Conservation (phyloP, 352 stramenopile genomes). For the Pythium guiyangense region DNA sequence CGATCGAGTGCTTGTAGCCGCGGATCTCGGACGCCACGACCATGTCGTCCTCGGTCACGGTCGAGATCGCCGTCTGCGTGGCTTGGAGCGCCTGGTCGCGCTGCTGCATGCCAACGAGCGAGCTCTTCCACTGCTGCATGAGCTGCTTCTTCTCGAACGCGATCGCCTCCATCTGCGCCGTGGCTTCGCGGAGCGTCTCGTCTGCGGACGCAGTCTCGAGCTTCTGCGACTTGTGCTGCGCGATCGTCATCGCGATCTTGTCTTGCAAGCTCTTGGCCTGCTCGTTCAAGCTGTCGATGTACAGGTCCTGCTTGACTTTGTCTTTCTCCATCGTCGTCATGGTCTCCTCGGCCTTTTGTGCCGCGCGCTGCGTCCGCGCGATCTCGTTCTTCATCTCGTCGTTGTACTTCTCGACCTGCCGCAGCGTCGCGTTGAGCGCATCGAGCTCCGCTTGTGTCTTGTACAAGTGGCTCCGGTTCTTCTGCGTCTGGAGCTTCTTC, state of each 20-base stretch:
- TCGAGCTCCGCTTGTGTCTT: constrained; percentile 89
- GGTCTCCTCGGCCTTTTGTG: constrained; percentile 93
- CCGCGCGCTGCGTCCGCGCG: constrained; percentile 84
- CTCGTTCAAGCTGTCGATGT: constrained; percentile 91
- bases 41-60: constrained; percentile 76
- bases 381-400: constrained; percentile 95
- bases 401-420: constrained; percentile 92
- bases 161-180: constrained; percentile 89
- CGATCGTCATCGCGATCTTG: constrained; percentile 68
- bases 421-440: constrained; percentile 72
- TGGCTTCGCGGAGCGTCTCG: constrained; percentile 86
- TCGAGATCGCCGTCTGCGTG: constrained; percentile 82
- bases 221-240: constrained; percentile 83
- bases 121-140: constrained; percentile 94
- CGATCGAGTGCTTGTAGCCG: constrained; percentile 83
- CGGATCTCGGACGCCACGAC: constrained; percentile 83
- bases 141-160: constrained; percentile 95
- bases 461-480: constrained; percentile 55
- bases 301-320: constrained; percentile 93
- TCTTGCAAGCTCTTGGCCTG: constrained; percentile 88
- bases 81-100: constrained; percentile 90
- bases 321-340: constrained; percentile 90
- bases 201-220: constrained; percentile 84
- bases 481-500: constrained; percentile 64
- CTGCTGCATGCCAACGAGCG: constrained; percentile 87